Conservation (phyloP, 768 basidiomycete genomes). For the Lentinus brumalis region DNA sequence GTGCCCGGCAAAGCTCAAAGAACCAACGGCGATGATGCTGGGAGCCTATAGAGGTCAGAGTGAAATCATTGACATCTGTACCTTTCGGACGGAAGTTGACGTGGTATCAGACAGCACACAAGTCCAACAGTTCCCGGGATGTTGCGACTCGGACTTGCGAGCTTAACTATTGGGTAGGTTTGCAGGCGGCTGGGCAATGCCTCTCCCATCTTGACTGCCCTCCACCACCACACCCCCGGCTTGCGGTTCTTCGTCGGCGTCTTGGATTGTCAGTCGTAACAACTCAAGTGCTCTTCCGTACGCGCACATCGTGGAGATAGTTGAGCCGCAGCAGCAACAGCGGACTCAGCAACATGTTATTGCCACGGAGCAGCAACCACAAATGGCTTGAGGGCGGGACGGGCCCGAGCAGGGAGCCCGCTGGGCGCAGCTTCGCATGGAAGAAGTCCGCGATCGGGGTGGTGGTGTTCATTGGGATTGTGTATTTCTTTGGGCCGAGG, state of each 20-base stretch:
- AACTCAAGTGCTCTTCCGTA: not conserved
- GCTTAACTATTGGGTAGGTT: too few relatives aligned
- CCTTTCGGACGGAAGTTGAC: too few relatives aligned
- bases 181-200: constrained; percentile 2
- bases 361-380: constrained; percentile 48
- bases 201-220: constrained; percentile 4
- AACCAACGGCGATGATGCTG: too few relatives aligned
- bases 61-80: too few relatives aligned
- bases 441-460: constrained; percentile 68
- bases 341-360: constrained; percentile 26
- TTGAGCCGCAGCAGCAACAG: not conserved
- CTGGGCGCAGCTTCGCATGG: constrained; percentile 48
- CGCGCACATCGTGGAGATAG: not conserved
- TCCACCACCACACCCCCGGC: constrained; percentile 3
- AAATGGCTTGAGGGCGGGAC: constrained; percentile 64
- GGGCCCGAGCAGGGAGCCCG: constrained; percentile 44
- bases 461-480: constrained; percentile 53
- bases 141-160: too few relatives aligned
- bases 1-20: too few relatives aligned
- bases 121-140: too few relatives aligned
- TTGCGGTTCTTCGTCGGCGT: not conserved
- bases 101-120: too few relatives aligned
- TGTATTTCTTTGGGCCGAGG: constrained; percentile 69
- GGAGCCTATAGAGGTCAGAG: too few relatives aligned
- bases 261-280: constrained; percentile 1